Evolutionary conservation across 1,284 basidiomycete species (phyloP), one percentile per base, ranked within the genome.

Genomic region (Ceratobasidium sp.): DNA sequence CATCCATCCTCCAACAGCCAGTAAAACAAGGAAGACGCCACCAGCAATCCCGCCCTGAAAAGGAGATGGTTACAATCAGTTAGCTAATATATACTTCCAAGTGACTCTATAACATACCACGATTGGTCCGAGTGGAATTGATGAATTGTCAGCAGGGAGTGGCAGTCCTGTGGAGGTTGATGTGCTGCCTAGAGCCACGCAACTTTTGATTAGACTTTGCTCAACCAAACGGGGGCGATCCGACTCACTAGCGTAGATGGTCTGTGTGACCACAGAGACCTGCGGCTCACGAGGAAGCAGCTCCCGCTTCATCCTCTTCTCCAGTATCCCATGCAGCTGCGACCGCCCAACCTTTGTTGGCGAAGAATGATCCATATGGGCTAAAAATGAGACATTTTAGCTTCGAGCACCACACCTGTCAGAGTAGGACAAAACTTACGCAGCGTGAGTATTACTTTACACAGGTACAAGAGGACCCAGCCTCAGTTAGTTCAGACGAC

Each of bases 381-480:
- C 63, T 66, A 26, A 13, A 32, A 18, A 23, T 28, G 47, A 23
- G n/a, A 28, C 26, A 11, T 13, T 23, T 57, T 32, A 23, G 54
- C 26, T 21, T 52, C 49, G 14, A 28, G 38, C n/a, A 57, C 18
- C 47, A 35, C 23, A 41, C 30, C 47, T 13, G 2, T 54, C 38
- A 16, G 14, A 30, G 35, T 52, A 13, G 2, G 3, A 14, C 16
- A 18, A 9, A 14, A 54, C 63, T 38, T 43, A 66, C 63, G 16
- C 63, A 66, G 50, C 47, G 49, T 50, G 28, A 35, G n/a, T 49
- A 49, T n/a, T 32, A 46, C 6, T 63, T 66, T 16, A 23, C 54
- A 52, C 38, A 38, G n/a, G 44, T 66, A 66, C 63, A 54, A 49
- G 63, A 66, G 63, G 63, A 54, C 63, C 63, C 63, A 66, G 63